Evolutionary conservation across 2,329 filamentous ascomycete genomes (phyloP), one percentile per base, ranked within the genome.

Genomic region (Arachnopeziza araneosa): DNA sequence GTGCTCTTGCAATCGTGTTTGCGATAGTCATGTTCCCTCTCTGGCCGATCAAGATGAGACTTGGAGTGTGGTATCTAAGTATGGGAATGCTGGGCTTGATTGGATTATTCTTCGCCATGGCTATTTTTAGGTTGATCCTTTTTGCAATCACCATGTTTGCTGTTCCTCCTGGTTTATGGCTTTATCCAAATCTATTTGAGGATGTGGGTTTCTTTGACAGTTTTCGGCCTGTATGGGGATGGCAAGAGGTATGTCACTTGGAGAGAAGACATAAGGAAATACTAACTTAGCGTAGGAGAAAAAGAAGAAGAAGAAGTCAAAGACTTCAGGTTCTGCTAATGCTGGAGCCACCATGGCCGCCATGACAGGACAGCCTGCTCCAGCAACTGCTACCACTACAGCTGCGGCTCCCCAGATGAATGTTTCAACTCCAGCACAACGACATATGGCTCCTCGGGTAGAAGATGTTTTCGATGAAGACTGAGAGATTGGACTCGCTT

Each of bases 191-290:
- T 73, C 79, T 99, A 22, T 99, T 97, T 79, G 95, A 99, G 75
- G 95, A 99, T 73, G 95, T 99, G 26, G 96, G 93, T 8, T 98
- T 99, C 78, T 89, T 99, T 75, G 95, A 99, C 74, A 96, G 90
- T 71, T 99, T 99, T 83, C 88, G 88, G 72, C 95, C 95, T 22
- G 77, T 96, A 6, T 99, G 95, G 93, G 95, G 91, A 62, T 99
- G 95, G 95, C 95, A 99, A 75, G 93, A 96, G 84, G 91, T 96
- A 73, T 75, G 19, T 23, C 8, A 12, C 49, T 49, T 23, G 23
- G 52, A 14, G 32, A 36, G 2, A 22, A 6, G 17, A n/a, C 9
- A n/a, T 19, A 36, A 1, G 23, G 24, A 50, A 5, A n/a, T 57
- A 36, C 58, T 62, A 56, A 64, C 19, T 54, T 7, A 7, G 50